phyloP scores from a whole-genome alignment of 768 basidiomycete genomes.

The Leucosporidium yakuticum region DNA sequence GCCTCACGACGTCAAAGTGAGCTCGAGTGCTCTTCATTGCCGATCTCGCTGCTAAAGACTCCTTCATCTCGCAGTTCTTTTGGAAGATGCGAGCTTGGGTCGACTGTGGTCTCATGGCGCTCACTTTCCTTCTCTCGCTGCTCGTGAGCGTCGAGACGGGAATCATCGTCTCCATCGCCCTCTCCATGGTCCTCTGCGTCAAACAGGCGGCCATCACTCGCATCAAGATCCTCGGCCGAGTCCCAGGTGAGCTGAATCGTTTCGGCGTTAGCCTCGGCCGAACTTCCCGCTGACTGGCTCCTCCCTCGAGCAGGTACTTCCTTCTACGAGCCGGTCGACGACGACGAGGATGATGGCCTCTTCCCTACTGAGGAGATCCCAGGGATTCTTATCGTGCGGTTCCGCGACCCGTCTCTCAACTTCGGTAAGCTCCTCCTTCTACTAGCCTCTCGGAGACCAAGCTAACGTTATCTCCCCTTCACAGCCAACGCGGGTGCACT shows the following conservation, averaged over 20 bases:
- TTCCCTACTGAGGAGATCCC: constrained; percentile 50
- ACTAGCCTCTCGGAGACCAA: background rate
- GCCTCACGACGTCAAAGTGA: constrained; percentile 73
- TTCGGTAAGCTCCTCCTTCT: constrained; percentile 57
- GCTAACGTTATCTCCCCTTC: constrained; percentile 36
- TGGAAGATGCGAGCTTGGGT: constrained; percentile 74
- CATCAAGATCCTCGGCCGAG: constrained; percentile 86
- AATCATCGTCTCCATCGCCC: constrained; percentile 76
- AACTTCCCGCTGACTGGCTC: no score
- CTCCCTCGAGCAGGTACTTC: constrained; percentile 55
- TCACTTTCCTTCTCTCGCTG: constrained; percentile 82
- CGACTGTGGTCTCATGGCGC: constrained; percentile 74
- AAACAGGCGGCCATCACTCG: constrained; percentile 79
- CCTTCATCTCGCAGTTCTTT: constrained; percentile 23
- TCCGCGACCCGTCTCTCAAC: constrained; percentile 74
- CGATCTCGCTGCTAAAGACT: no score
- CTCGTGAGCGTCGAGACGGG: constrained; percentile 85
- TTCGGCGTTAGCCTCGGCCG: no score
- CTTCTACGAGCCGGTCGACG: constrained; percentile 84
- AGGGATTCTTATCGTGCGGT: constrained; percentile 78
- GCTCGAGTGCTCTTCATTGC: constrained; percentile 34
- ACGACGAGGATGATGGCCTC: constrained; percentile 59
- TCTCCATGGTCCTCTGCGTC: constrained; percentile 82
- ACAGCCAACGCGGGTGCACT: constrained; percentile 85
- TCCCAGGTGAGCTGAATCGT: constrained; percentile 53